A percentile compares a stretch with the other conserved stretches of the same genome.
phyloP scores from a whole-genome alignment of 306 rosid species.

The Macrotyloma uniflorum region DNA sequence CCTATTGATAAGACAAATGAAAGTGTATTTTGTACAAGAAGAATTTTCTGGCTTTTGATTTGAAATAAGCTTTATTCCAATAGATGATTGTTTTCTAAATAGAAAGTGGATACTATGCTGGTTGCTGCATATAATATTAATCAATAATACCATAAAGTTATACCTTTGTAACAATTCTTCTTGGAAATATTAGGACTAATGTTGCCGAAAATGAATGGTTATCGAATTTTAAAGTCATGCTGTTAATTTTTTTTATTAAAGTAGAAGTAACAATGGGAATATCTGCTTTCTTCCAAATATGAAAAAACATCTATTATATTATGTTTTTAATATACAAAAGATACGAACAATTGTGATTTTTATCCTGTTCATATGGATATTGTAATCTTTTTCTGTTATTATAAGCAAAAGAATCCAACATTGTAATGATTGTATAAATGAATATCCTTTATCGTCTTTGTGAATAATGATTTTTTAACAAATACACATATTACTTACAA shows the following conservation, averaged over 20 bases:
- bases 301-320: not conserved
- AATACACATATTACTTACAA: not conserved
- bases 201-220: slow-evolving; percentile 5
- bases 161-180: not conserved
- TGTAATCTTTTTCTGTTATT: not conserved
- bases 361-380: not conserved
- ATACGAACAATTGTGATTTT: not conserved
- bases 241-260: not conserved
- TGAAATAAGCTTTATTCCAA: slow-evolving; percentile 8
- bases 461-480: not conserved
- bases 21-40: not conserved
- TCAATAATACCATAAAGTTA: not conserved
- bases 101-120: not conserved
- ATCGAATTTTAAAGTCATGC: not conserved
- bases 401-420: slow-evolving; percentile 25
- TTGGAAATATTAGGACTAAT: not conserved
- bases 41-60: not conserved
- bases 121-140: not conserved
- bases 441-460: slow-evolving; percentile 16
- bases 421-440: not conserved
- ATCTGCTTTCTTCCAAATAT: not conserved
- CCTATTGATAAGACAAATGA: not conserved
- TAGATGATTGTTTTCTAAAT: not conserved
- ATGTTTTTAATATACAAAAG: not conserved
- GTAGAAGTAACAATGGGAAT: not conserved